Evolutionary conservation across 768 basidiomycete genomes (phyloP).

Genomic region (Agrocybe praecox): DNA sequence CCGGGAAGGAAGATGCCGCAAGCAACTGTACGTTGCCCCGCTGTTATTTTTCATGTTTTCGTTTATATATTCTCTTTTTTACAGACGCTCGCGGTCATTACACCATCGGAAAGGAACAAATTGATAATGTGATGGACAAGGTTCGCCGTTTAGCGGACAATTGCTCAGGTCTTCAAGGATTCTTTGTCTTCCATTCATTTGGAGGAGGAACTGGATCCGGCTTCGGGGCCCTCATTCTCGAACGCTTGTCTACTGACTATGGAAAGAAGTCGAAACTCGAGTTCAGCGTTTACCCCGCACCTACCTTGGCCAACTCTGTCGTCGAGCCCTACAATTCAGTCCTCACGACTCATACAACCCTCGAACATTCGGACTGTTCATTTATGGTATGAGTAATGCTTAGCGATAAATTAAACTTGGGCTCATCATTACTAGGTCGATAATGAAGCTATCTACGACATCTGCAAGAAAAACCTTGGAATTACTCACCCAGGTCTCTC

Average conservation of each 20-base stretch:
- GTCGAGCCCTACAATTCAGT: constrained; percentile 99
- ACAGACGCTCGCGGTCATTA: constrained; percentile 98
- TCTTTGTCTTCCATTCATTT: constrained; percentile 99
- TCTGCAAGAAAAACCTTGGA: constrained; percentile 94
- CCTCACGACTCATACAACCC: constrained; percentile 96
- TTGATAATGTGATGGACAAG: constrained; percentile 97
- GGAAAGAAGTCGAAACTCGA: constrained; percentile 99
- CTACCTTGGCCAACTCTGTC: constrained; percentile 91
- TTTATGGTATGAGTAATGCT: constrained; percentile 83
- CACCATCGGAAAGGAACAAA: constrained; percentile 97
- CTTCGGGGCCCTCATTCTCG: constrained; percentile 96
- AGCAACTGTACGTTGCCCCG: constrained; percentile 80
- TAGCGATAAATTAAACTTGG: not conserved
- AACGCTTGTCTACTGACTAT: constrained; percentile 96
- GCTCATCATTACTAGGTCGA: constrained; percentile 66
- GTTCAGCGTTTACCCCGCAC: constrained; percentile 97
- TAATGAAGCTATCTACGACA: constrained; percentile 99
- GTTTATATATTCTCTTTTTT: constrained; percentile 5
- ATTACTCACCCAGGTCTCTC: constrained; percentile 86
- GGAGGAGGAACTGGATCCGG: constrained; percentile 99
- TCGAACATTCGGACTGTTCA: constrained; percentile 99
- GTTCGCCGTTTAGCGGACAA: constrained; percentile 96
- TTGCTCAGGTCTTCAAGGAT: constrained; percentile 97
- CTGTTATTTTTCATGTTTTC: not conserved
- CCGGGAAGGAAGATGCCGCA: constrained; percentile 99